Base-by-base conservation (phyloP, 2,329 filamentous ascomycete species). In the Neonectria faginata region DNA sequence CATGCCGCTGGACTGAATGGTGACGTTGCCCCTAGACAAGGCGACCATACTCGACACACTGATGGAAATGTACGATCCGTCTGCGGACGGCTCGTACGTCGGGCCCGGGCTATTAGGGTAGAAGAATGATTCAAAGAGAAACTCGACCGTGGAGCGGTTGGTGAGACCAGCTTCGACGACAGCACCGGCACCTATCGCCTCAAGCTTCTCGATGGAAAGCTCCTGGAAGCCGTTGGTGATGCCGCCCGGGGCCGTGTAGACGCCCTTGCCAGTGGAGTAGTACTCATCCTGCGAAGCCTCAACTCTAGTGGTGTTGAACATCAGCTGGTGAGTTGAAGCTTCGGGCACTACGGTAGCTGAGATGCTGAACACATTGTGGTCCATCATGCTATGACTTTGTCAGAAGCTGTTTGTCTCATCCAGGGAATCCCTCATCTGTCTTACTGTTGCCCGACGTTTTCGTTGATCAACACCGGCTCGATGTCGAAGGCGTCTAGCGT, bases 321-420 rank as follows among this genome's bases (percentile, higher is more conserved):
- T 45, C 10, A 31, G n/a, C 6, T 57, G 25, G 25, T 44, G 39
- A 14, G 73, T 74, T 12, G 71, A 73, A 54, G 67, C 71, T 36
- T 74, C 69, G 4, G 68, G 66, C 12, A 67, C 62, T 14, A 70
- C 71, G 9, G 52, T 68, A 0, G 71, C 73, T 67, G 73, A 73
- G 44, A 75, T 74, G 64, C 70, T 73, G 63, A 73, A 75, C 22
- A 75, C 69, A 33, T 68, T 73, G 65, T 75, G 73, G 33, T 74
- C 73, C 53, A 71, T 73, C 12, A 75, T 66, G 33, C 72, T 73
- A 22, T 1, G 22, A 27, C 16, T 5, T 25, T 33, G 50, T 58
- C 8, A 56, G 44, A 18, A 10, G 39, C 20, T 31, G 8, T 6
- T 45, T 41, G 6, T 25, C 5, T 25, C 25, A 25, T 25, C 6